Evolutionary conservation across 129 eudicot genomes (phyloP), one percentile per base, ranked within the genome.

Genomic region (Artemisia tridentata): DNA sequence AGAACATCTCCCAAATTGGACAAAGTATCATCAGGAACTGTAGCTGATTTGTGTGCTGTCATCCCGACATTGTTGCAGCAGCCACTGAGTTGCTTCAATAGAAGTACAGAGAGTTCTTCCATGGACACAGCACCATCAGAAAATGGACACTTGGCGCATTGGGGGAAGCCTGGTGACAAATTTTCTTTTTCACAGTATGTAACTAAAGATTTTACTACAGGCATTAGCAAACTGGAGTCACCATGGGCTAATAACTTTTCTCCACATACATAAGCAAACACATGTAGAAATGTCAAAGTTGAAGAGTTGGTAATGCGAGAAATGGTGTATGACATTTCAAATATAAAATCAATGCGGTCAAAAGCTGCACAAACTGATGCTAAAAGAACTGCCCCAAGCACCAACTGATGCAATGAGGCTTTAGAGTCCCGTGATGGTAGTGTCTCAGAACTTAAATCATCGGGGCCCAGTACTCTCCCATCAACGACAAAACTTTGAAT

Each of bases 81-180:
- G 50, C 15, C 65, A 14, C 46, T 16, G 60, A 92, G 80, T 23
- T 76, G 80, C 45, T 85, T 77, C 70, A 90, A 53, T 15, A 93
- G 87, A 78, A 78, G 20, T 11, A 82, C 62, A 3, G 77, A 82
- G 18, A 85, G 78, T 66, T 46, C 84, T 60, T 85, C 84, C 82
- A 86, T 63, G 62, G 88, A 77, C 76, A 83, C 70, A 17, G 86
- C 75, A 65, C 80, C 86, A 17, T 25, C 79, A 23, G 80, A 76
- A 77, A 87, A 93, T 9, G 97, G 98, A 79, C 98, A 93, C 64
- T 63, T 54, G 62, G 66, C 63, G 74, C 98, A 89, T 27, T 73
- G n/a, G 29, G 79, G 80, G 18, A 81, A 77, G 74, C 58, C 72
- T 62, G 67, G 15, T 27, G 84, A 83, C 13, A 18, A 11, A 57